phyloP scores from a whole-genome alignment of 306 rosid species.

The Alnus rubra region DNA sequence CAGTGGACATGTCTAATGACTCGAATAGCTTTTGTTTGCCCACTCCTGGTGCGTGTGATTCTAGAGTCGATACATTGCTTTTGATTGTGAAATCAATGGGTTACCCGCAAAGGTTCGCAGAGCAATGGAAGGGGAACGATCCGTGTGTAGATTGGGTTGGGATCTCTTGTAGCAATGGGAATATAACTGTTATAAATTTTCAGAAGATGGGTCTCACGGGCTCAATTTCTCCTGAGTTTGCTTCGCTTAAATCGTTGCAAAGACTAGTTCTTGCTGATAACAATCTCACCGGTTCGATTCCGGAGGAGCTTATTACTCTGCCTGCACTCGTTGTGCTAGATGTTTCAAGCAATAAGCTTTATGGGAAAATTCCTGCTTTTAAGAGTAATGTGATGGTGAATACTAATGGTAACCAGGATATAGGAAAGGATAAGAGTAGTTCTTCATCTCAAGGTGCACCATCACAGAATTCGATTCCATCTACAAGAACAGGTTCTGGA shows the following conservation, averaged over 20 bases:
- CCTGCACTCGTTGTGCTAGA: slow-evolving; percentile 58
- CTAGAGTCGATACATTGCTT: slow-evolving; percentile 53
- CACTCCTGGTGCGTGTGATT: slow-evolving; percentile 61
- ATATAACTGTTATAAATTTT: slow-evolving; percentile 62
- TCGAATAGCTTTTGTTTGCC: slow-evolving; percentile 71
- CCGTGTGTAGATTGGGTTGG: slow-evolving; percentile 82
- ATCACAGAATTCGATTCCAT: slow-evolving; percentile 30
- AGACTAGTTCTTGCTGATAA: slow-evolving; percentile 68
- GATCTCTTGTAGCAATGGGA: slow-evolving; percentile 56
- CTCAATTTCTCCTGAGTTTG: slow-evolving; percentile 60
- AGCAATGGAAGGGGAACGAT: slow-evolving; percentile 75
- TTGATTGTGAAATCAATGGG: slow-evolving; percentile 48
- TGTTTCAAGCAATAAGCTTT: slow-evolving; percentile 62
- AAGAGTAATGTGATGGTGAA: slow-evolving; percentile 48
- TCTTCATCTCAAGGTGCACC: slow-evolving; percentile 25
- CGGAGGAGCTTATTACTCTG: slow-evolving; percentile 56
- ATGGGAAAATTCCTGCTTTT: slow-evolving; percentile 66
- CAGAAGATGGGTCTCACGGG: slow-evolving; percentile 78
- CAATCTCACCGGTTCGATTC: slow-evolving; percentile 67
- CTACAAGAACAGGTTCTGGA: slow-evolving; percentile 23
- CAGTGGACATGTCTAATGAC: slow-evolving; percentile 59
- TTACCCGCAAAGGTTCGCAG: slow-evolving; percentile 72
- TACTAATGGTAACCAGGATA: slow-evolving; percentile 56
- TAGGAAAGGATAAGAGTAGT: slow-evolving; percentile 56
- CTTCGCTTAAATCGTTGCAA: slow-evolving; percentile 52